Base-by-base conservation (phyloP, 805 yeast genomes). In the Danielia reshetovae region DNA sequence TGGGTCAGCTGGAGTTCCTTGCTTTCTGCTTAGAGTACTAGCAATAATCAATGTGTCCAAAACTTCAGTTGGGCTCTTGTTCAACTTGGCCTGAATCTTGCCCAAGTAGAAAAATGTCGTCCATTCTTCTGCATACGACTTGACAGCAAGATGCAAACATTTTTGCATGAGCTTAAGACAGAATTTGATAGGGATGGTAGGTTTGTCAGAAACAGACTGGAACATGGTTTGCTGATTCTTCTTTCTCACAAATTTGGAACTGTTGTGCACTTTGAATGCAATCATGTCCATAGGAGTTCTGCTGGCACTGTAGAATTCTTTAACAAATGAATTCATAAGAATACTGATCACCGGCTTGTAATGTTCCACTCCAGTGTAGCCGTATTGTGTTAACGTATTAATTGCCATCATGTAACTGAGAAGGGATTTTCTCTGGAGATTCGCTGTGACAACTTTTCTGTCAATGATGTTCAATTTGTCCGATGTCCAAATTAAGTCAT, bases 401-500 rank as follows among this genome's bases (percentile, higher is more conserved):
- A 79, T 60, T 0, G 95, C 88, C 85, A 83, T 81, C 15, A 80
- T 52, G 46, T 81, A 87, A 41, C 95, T 81, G 2, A 87, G 46
- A 2, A 90, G 56, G 0, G 95, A 70, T 48, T 73, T 81, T 38
- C 82, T 70, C 55, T 87, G 96, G 3, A 75, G 52, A 5, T 70
- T 58, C 0, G 88, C 86, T 0, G 87, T 81, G 0, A 60, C 55
- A 3, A 60, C 60, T 49, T 81, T 81, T 41, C 79, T 70, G 5
- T 83, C 93, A 0, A 68, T 51, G 0, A 74, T 67, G 33, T 80
- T 80, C 24, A 87, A 59, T 49, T 84, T 84, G 48, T 89, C 96
- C 0, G 95, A 79, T 1, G 90, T 84, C 94, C 96, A 87, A n/a
- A 85, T 77, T 36, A 93, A 59, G 43, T 86, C 96, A 55, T 88